phyloP scores from a whole-genome alignment of 2,329 filamentous ascomycete species.

The Arthrobotrys musiformis region DNA sequence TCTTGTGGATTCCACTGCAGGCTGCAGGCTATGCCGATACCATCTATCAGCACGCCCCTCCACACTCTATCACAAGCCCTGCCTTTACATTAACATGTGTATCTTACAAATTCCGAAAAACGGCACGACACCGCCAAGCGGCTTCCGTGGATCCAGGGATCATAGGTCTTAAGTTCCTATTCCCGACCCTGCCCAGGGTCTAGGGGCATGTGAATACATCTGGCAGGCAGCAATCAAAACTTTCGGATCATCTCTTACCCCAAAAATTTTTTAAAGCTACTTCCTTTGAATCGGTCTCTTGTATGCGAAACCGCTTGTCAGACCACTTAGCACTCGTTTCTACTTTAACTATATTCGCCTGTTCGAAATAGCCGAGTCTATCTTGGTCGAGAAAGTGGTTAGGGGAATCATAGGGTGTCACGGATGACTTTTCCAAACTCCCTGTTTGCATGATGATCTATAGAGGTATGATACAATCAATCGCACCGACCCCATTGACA shows the following conservation, averaged over 20 bases:
- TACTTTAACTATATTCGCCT: conserved; percentile 44
- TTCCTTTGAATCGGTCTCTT: conserved; percentile 42
- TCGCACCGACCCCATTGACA: conserved; percentile 9
- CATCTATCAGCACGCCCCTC: conserved; percentile 19
- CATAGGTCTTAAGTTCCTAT: conserved; percentile 17
- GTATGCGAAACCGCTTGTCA: conserved; percentile 51
- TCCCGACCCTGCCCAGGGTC: conserved; percentile 28
- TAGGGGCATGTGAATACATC: conserved; percentile 48
- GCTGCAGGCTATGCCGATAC: conserved; percentile 12
- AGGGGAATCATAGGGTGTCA: conserved; percentile 26
- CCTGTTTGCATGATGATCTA: conserved; percentile 39
- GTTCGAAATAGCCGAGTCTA: conserved; percentile 51
- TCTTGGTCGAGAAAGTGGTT: conserved; percentile 40
- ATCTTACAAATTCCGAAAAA: conserved; percentile 52
- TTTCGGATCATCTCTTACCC: conserved; percentile 47
- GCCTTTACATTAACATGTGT: conserved; percentile 54
- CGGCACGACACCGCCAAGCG: conserved; percentile 50
- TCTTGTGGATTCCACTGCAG: conserved; percentile 5
- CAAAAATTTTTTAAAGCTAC: conserved; percentile 39
- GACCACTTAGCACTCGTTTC: conserved; percentile 47
- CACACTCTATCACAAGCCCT: conserved; percentile 53
- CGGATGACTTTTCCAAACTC: conserved; percentile 33
- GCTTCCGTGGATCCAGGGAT: conserved; percentile 48
- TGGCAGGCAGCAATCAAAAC: conserved; percentile 46
- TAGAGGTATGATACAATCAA: conserved; percentile 17